Conservation (phyloP, 192 early-diverging fungal species). For the Paraglomus brasilianum region DNA sequence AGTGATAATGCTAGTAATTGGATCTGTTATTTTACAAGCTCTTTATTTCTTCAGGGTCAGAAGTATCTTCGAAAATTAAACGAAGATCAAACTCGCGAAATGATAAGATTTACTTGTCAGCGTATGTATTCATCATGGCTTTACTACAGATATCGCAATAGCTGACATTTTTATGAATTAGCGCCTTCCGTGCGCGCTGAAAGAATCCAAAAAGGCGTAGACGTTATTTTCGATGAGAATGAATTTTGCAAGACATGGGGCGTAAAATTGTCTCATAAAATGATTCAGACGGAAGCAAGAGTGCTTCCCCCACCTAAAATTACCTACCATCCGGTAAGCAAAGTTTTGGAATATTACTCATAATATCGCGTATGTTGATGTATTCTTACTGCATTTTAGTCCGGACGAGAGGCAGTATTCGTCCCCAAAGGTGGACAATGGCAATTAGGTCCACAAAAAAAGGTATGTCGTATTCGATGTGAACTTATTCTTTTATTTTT, state of each 20-base stretch:
- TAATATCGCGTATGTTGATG: no score
- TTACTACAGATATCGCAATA: slow-evolving; percentile 69
- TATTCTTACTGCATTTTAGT: neutral
- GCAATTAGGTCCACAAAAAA: slow-evolving; percentile 77
- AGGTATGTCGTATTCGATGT: slow-evolving; percentile 45
- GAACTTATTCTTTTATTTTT: neutral
- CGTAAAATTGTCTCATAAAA: slow-evolving; percentile 56
- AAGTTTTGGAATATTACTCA: no score
- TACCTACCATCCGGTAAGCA: slow-evolving; percentile 40
- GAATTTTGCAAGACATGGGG: slow-evolving; percentile 67
- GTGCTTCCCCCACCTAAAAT: slow-evolving; percentile 70
- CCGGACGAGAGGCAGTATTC: slow-evolving; percentile 48
- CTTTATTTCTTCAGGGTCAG: slow-evolving; percentile 63
- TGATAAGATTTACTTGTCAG: slow-evolving; percentile 90
- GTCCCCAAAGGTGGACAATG: slow-evolving; percentile 72
- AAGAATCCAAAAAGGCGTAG: slow-evolving; percentile 60
- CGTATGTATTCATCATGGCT: slow-evolving; percentile 55
- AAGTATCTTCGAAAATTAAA: slow-evolving; percentile 78
- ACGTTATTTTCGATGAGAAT: slow-evolving; percentile 55
- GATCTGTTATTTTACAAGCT: neutral
- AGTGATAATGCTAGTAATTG: neutral
- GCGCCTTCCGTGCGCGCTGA: slow-evolving; percentile 60
- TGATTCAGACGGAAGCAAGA: slow-evolving; percentile 68
- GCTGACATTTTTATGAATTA: slow-evolving; percentile 67
- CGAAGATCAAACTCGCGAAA: slow-evolving; percentile 84